phyloP scores from a whole-genome alignment of 2,329 filamentous ascomycete species.

The Decorospora gaudefroyi region DNA sequence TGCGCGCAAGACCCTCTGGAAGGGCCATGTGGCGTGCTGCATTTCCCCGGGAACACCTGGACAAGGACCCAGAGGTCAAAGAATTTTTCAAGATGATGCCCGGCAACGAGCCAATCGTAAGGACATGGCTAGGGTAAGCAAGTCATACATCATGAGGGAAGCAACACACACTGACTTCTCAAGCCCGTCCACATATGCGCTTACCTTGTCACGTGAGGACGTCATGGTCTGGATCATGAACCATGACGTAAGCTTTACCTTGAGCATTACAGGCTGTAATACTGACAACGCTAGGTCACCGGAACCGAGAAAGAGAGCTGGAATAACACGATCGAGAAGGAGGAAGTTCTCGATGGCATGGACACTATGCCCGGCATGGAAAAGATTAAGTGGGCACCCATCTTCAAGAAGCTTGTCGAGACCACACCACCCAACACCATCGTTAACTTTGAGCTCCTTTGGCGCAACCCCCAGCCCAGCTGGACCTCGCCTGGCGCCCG shows the following conservation, averaged over 20 bases:
- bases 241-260: constrained; percentile 47
- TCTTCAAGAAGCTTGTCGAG: constrained; percentile 53
- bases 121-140: constrained; percentile 51
- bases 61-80: constrained; percentile 54
- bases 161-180: constrained; percentile 9
- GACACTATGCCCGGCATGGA: constrained; percentile 51
- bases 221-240: constrained; percentile 58
- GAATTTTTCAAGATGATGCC: constrained; percentile 54
- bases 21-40: constrained; percentile 50
- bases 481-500: constrained; percentile 52
- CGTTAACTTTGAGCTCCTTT: constrained; percentile 56
- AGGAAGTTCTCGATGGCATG: constrained; percentile 54
- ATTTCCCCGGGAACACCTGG: constrained; percentile 51
- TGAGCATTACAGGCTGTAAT: background rate
- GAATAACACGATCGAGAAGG: constrained; percentile 54
- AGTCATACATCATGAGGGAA: background rate
- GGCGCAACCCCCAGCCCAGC: constrained; percentile 53
- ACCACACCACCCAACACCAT: constrained; percentile 53
- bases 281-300: constrained; percentile 45
- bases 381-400: constrained; percentile 51
- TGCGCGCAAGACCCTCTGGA: constrained; percentile 48
- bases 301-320: constrained; percentile 53
- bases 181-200: constrained; percentile 50
- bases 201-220: constrained; percentile 53
- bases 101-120: constrained; percentile 51